Conservation (phyloP, 2,329 filamentous ascomycete genomes). For the Phoma sp. region DNA sequence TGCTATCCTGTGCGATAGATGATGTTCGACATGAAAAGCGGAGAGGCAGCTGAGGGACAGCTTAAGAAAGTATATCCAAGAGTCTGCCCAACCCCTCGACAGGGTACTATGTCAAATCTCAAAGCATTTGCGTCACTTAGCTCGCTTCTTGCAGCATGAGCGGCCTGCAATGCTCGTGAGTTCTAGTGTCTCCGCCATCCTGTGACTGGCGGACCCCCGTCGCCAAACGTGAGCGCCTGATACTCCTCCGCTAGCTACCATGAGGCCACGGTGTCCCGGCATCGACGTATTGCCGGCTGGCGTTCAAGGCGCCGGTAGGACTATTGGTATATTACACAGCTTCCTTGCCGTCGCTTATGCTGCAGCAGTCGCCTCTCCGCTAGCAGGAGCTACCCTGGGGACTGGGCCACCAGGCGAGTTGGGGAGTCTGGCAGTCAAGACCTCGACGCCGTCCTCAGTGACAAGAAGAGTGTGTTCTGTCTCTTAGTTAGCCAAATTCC, state of each 20-base stretch:
- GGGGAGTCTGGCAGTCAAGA: conserved; percentile 74
- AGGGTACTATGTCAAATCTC: not conserved
- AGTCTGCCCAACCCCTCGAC: not conserved
- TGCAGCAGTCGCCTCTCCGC: conserved; percentile 32
- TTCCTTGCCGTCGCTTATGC: conserved; percentile 8
- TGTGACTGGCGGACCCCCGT: not conserved
- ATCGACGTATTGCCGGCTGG: not conserved
- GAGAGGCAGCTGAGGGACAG: not conserved
- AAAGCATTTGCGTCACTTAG: not conserved
- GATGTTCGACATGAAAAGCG: too few relatives aligned
- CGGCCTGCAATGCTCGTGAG: too few relatives aligned
- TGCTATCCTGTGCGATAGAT: too few relatives aligned
- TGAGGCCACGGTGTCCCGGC: conserved; percentile 6
- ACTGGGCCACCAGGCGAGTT: conserved; percentile 78
- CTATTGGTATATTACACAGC: not conserved
- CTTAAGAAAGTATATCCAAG: not conserved
- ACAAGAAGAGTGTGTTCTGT: conserved; percentile 82
- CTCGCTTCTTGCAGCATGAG: not conserved
- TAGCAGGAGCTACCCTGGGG: conserved; percentile 57
- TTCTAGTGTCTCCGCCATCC: not conserved
- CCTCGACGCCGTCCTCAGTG: conserved; percentile 80
- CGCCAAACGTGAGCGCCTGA: not conserved
- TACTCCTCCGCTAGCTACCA: not conserved
- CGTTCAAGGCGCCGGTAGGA: not conserved
- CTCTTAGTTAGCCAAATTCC: conserved; percentile 13